These are phyloP conservation scores for Chaetomium olivaceum DNA, from an alignment of 2,329 filamentous ascomycete species.

Conservation along the genomic window DNA sequence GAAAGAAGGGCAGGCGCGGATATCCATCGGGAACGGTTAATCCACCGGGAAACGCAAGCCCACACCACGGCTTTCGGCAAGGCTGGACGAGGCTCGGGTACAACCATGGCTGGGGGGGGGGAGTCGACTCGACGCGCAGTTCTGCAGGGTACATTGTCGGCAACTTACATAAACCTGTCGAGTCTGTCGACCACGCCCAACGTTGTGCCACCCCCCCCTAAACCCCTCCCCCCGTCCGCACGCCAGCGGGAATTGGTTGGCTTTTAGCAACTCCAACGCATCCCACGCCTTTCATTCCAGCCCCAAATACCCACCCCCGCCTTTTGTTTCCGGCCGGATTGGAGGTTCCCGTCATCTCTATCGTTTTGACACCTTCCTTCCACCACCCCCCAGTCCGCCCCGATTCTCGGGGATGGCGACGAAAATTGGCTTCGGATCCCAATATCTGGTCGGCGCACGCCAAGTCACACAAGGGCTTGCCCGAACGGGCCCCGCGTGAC, in stretches of 20 bases:
- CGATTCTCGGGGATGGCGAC: not conserved
- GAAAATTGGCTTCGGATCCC: not conserved
- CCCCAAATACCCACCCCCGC: conserved; percentile 4
- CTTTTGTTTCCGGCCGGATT: not conserved
- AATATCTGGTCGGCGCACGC: not conserved
- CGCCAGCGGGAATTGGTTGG: not conserved
- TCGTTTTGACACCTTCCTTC: not conserved
- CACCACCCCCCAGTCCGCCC: not conserved
- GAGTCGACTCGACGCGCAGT: not conserved
- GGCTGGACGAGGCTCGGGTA: conserved; percentile 6
- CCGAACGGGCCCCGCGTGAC: not conserved
- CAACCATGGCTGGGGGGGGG: not conserved
- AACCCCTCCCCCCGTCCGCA: not conserved
- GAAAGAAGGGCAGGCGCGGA: not conserved
- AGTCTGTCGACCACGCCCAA: not conserved
- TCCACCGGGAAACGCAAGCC: not conserved
- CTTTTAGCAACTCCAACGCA: not conserved
- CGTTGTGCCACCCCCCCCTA: not conserved
- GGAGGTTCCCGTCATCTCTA: not conserved
- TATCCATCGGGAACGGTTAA: not conserved
- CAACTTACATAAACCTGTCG: conserved; percentile 2
- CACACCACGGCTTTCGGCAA: not conserved
- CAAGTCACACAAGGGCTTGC: conserved; percentile 1
- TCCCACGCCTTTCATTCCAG: not conserved
- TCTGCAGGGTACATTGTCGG: not conserved